Conservation (phyloP, 768 basidiomycete species). For the Chlorophyllum brunneum region DNA sequence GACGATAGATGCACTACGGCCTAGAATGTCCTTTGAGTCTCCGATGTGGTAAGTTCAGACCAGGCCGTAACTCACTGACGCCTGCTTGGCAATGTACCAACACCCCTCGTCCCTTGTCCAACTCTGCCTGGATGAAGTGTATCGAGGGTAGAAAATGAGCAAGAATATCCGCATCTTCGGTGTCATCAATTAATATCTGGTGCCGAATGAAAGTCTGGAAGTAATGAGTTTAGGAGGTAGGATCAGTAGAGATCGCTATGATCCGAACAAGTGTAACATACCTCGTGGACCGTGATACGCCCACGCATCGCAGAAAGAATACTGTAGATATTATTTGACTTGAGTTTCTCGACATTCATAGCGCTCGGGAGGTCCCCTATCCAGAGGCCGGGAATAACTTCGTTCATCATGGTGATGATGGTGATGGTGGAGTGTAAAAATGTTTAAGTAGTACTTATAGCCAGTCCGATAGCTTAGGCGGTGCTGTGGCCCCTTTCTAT, state of each 20-base stretch:
- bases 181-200: conserved; percentile 78
- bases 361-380: conserved; percentile 78
- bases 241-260: not conserved
- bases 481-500: not conserved
- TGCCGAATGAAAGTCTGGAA: conserved; percentile 72
- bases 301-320: conserved; percentile 74
- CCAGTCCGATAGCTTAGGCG: not conserved
- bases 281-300: conserved; percentile 61
- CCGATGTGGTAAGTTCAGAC: not conserved
- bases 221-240: not conserved
- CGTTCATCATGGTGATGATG: conserved; percentile 50
- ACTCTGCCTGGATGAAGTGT: conserved; percentile 76
- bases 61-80: conserved; percentile 56
- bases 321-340: conserved; percentile 69
- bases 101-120: conserved; percentile 72
- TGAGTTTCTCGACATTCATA: conserved; percentile 54
- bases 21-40: conserved; percentile 30
- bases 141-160: conserved; percentile 76
- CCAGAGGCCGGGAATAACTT: conserved; percentile 80
- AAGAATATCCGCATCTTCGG: conserved; percentile 72
- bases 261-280: conserved; percentile 23
- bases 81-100: conserved; percentile 92
- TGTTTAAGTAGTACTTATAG: conserved; percentile 12
- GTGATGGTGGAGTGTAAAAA: not conserved
- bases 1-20: conserved; percentile 80